phyloP scores from a whole-genome alignment of 352 stramenopile species.

The Aphanomyces euteiches region DNA sequence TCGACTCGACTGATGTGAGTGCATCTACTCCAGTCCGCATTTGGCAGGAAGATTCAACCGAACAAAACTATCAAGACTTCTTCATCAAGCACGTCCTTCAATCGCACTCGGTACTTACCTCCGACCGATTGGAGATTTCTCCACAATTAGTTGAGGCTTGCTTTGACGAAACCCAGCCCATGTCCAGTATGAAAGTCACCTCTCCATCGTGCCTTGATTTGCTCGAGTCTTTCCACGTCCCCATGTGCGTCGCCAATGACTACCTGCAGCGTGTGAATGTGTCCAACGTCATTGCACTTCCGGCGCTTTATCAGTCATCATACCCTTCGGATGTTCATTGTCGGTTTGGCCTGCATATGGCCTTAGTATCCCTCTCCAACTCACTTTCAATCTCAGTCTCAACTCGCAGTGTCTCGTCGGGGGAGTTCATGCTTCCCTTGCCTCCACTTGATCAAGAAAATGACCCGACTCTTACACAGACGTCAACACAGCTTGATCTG shows the following conservation, averaged over 20 bases:
- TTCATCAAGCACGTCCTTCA: constrained; percentile 23
- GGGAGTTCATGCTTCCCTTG: constrained; percentile 22
- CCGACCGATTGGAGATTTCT: neutral
- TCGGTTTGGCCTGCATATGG: constrained; percentile 59
- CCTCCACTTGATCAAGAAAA: constrained; percentile 14
- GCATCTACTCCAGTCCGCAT: neutral
- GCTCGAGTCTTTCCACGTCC: constrained; percentile 51
- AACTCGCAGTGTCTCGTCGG: neutral
- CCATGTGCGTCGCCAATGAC: constrained; percentile 53
- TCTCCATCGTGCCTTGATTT: constrained; percentile 38
- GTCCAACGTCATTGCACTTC: constrained; percentile 27
- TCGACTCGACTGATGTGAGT: neutral
- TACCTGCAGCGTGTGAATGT: constrained; percentile 62
- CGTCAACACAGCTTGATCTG: constrained; percentile 14
- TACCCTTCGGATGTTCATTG: constrained; percentile 37
- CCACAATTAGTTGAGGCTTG: constrained; percentile 33
- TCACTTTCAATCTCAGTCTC: neutral
- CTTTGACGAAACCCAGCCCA: constrained; percentile 27
- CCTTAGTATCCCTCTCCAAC: constrained; percentile 31
- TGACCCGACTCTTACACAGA: too few species aligned
- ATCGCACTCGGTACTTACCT: neutral
- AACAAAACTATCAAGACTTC: constrained; percentile 25
- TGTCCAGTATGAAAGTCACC: constrained; percentile 32
- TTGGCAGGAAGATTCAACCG: constrained; percentile 8
- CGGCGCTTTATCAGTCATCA: neutral